Evolutionary conservation across 2,329 filamentous ascomycete genomes (phyloP).

Genomic region (Chrysoporthe cubensis): DNA sequence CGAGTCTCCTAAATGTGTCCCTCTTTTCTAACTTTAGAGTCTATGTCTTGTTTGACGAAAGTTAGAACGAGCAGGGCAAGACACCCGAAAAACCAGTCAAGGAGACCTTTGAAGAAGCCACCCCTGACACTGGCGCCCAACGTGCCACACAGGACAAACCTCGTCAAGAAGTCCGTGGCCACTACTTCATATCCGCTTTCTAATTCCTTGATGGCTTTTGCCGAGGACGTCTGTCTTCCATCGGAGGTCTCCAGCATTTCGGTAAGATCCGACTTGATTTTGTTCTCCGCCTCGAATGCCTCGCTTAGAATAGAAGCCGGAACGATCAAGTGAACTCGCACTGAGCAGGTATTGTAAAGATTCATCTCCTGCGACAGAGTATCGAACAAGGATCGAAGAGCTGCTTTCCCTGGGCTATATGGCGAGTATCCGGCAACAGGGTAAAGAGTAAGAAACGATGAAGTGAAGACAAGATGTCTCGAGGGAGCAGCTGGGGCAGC

Average conservation of each 20-base stretch:
- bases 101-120: conserved; percentile 36
- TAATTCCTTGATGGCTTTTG: conserved; percentile 58
- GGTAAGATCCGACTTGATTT: conserved; percentile 43
- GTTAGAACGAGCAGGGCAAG: conserved; percentile 41
- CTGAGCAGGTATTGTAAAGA: conserved; percentile 38
- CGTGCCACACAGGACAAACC: conserved; percentile 56
- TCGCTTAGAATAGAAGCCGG: conserved; percentile 67
- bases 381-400: conserved; percentile 67
- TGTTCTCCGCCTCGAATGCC: conserved; percentile 49
- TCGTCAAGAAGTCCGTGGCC: conserved; percentile 61
- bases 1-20: conserved; percentile 35
- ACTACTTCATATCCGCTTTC: conserved; percentile 68
- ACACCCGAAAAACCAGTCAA: conserved; percentile 42
- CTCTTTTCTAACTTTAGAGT: conserved; percentile 42
- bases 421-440: conserved; percentile 67
- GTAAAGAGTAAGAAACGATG: conserved; percentile 64
- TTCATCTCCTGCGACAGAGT: conserved; percentile 63
- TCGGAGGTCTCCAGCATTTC: conserved; percentile 44
- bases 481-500: conserved; percentile 15
- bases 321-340: conserved; percentile 68
- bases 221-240: conserved; percentile 49
- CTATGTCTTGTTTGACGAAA: conserved; percentile 44
- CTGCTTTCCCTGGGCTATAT: conserved; percentile 70
- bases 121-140: conserved; percentile 39
- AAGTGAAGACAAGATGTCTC: conserved; percentile 71